phyloP scores from a whole-genome alignment of 495 filamentous ascomycete genomes.

The Penicillium salamii region DNA sequence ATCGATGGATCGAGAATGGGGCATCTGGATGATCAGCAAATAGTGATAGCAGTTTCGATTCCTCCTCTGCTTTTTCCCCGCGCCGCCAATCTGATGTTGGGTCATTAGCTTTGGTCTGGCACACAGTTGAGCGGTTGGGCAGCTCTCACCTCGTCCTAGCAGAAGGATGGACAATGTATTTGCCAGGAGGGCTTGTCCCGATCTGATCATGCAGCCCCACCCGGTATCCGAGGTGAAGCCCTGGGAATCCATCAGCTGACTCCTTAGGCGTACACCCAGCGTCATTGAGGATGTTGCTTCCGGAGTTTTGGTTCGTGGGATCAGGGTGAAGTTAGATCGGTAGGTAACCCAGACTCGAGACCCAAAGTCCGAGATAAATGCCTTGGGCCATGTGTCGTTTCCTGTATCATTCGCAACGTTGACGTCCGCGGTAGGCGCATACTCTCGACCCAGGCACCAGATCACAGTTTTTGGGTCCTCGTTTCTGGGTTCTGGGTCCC shows the following conservation, averaged over 20 bases:
- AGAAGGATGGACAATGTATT: slow-evolving; percentile 71
- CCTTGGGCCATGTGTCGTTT: slow-evolving; percentile 78
- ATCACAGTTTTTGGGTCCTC: slow-evolving; percentile 66
- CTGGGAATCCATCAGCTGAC: slow-evolving; percentile 69
- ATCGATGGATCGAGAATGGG: slow-evolving; percentile 92
- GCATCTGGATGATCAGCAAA: slow-evolving; percentile 87
- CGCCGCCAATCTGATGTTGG: slow-evolving; percentile 71
- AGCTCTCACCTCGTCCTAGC: slow-evolving; percentile 76
- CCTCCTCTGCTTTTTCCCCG: slow-evolving; percentile 53
- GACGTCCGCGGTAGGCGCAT: slow-evolving; percentile 35
- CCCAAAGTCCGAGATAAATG: slow-evolving; percentile 90
- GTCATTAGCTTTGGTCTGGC: slow-evolving; percentile 17
- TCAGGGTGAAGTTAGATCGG: slow-evolving; percentile 79
- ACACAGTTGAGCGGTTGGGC: background rate
- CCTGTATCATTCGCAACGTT: slow-evolving; percentile 22
- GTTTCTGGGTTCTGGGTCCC: slow-evolving; percentile 90
- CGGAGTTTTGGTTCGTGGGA: slow-evolving; percentile 72
- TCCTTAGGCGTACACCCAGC: slow-evolving; percentile 80
- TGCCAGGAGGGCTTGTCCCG: slow-evolving; percentile 88
- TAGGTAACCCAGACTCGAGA: slow-evolving; percentile 97
- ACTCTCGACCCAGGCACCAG: slow-evolving; percentile 85
- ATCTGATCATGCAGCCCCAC: slow-evolving; percentile 99
- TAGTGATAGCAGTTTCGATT: slow-evolving; percentile 70
- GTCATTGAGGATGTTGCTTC: slow-evolving; percentile 71
- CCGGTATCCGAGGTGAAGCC: slow-evolving; percentile 94